Percentiles rank a stretch among this genome's conserved stretches.
phyloP scores from a whole-genome alignment of 345 rosid genomes.

The Citrus trifoliata region DNA sequence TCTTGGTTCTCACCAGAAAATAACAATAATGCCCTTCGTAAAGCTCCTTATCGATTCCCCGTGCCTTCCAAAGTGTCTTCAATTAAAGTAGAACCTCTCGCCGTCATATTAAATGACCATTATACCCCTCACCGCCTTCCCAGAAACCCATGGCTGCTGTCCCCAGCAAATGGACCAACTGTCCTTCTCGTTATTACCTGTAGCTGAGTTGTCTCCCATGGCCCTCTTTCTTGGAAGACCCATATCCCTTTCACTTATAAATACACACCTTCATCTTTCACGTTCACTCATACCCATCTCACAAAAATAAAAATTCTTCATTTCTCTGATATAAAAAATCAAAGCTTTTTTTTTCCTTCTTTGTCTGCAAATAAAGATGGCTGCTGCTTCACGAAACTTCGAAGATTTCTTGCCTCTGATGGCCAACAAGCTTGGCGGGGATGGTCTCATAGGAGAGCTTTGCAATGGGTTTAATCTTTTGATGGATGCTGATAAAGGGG shows the following conservation, averaged over 20 bases:
- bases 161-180: not conserved
- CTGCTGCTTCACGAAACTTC: constrained; percentile 41
- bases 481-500: constrained; percentile 61
- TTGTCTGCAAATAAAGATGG: constrained; percentile 18
- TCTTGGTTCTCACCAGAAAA: not conserved
- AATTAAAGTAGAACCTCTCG: too few species aligned
- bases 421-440: constrained; percentile 83
- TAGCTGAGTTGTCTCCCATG: constrained; percentile 53
- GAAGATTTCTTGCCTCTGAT: constrained; percentile 70
- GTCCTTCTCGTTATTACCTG: constrained; percentile 34
- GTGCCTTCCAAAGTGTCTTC: not conserved
- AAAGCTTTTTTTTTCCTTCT: not conserved
- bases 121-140: constrained; percentile 35
- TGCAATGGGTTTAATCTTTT: constrained; percentile 79
- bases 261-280: constrained; percentile 3
- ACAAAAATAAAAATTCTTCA: not conserved
- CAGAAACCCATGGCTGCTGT: constrained; percentile 12
- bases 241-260: constrained; percentile 13
- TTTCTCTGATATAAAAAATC: not conserved
- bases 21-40: not conserved
- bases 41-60: not conserved
- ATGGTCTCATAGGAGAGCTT: constrained; percentile 67
- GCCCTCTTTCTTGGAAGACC: constrained; percentile 59
- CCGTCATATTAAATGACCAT: not conserved
- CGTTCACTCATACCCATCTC: not conserved